Evolutionary conservation across 2,329 filamentous ascomycete genomes (phyloP).

Genomic region (Drechslerella dactyloides): DNA sequence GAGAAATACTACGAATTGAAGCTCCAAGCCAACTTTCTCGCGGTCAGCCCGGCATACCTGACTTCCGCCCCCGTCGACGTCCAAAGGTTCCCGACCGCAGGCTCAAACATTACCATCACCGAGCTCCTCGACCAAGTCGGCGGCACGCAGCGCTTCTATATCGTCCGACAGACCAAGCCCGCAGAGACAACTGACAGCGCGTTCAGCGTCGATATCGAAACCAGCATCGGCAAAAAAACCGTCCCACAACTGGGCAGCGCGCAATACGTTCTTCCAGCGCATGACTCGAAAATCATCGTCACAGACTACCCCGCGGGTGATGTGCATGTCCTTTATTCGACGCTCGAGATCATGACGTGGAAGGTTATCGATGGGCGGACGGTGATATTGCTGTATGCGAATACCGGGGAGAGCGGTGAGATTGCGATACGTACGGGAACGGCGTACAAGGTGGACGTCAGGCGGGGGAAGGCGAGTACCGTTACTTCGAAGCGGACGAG

Average conservation of each 20-base stretch:
- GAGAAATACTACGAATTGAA: slow-evolving; percentile 84
- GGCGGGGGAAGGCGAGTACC: slow-evolving; percentile 58
- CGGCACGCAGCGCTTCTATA: slow-evolving; percentile 50
- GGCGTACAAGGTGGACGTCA: slow-evolving; percentile 56
- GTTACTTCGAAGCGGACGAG: slow-evolving; percentile 56
- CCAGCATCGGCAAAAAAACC: slow-evolving; percentile 54
- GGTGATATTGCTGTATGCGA: slow-evolving; percentile 70
- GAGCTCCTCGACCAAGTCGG: slow-evolving; percentile 52
- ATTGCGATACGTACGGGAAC: slow-evolving; percentile 61
- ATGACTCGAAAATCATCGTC: slow-evolving; percentile 64
- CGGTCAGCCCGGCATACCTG: slow-evolving; percentile 73
- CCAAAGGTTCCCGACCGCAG: slow-evolving; percentile 33
- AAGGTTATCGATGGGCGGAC: slow-evolving; percentile 68
- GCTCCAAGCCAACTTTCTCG: slow-evolving; percentile 75
- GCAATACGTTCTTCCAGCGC: slow-evolving; percentile 61
- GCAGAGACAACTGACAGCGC: slow-evolving; percentile 52
- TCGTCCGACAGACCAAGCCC: slow-evolving; percentile 44
- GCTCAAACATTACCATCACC: slow-evolving; percentile 45
- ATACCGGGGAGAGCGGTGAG: slow-evolving; percentile 68
- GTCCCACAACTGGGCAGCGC: slow-evolving; percentile 67
- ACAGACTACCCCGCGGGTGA: slow-evolving; percentile 70
- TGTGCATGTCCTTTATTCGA: slow-evolving; percentile 69
- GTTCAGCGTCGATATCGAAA: slow-evolving; percentile 55
- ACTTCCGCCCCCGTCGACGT: slow-evolving; percentile 62
- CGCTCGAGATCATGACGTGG: slow-evolving; percentile 74